Evolutionary conservation across 495 filamentous ascomycete genomes (phyloP), one percentile per base, ranked within the genome.

Genomic region (Penicillium salamii): DNA sequence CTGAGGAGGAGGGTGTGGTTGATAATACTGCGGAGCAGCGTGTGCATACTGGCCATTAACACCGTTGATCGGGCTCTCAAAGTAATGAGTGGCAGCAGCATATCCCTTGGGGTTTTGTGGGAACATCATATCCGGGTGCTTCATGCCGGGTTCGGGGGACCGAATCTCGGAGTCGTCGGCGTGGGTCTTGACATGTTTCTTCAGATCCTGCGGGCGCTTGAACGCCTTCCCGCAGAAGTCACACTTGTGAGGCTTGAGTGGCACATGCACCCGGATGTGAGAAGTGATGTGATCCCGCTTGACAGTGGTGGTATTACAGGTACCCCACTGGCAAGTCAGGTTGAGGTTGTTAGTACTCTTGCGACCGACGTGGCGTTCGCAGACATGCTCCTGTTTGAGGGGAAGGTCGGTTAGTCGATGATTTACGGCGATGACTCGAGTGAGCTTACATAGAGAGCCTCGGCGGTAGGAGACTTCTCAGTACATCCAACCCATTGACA

Each of bases 181-280:
- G 69, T 99, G 93, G n/a, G 95, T 98, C 82, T 97, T 97, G 67
- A 97, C 91, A 69, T 99, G 95, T 75, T 99, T 99, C 82, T 97
- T 97, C 52, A 99, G 66, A 75, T 99, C 95, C 70, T 99, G 93
- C 20, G 95, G 95, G 13, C 95, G 89, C 81, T 99, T 99, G 80
- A 99, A 99, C 7, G 91, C 89, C 78, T 99, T 99, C 59, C 89
- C 89, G 64, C 95, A 99, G 69, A 96, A 95, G 59, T 96, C 91
- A 63, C 95, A 99, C 68, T 96, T 96, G 74, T 99, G 93, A 33
- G 95, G 95, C 78, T 97, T 97, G 41, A 97, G 75, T 9, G 95
- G 95, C 5, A 99, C 93, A 66, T 99, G 95, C 31, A 97, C 95
- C 38, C 95, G 89, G 54, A 99, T 96, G 69, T 99, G 95, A 7